phyloP scores from a whole-genome alignment of 2,329 filamentous ascomycete genomes.

The Ascomycota sp. region DNA sequence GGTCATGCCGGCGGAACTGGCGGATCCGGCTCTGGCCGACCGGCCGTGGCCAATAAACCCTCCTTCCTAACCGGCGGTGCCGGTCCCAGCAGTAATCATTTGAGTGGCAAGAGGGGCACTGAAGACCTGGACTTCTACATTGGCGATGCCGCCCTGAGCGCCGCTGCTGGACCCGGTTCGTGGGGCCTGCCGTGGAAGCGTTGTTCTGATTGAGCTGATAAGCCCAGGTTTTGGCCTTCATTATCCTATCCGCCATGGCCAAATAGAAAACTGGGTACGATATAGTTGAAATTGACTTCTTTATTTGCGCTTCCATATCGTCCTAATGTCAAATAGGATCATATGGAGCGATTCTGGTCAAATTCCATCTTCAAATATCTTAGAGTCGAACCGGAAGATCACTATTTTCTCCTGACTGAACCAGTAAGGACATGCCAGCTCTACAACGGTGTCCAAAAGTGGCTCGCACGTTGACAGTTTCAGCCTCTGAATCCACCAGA shows the following conservation, averaged over 20 bases:
- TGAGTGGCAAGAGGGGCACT: constrained; percentile 81
- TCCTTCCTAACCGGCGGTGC: constrained; percentile 84
- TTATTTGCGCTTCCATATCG: background rate
- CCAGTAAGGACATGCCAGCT: constrained; percentile 37
- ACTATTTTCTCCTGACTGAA: constrained; percentile 94
- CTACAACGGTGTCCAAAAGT: no score
- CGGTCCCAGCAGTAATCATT: constrained; percentile 48
- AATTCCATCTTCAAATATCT: constrained; percentile 99
- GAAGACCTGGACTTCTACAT: constrained; percentile 98
- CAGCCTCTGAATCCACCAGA: constrained; percentile 86
- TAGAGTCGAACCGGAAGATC: constrained; percentile 91
- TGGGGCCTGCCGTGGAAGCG: background rate
- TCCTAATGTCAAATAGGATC: constrained; percentile 39
- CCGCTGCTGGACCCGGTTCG: constrained; percentile 59
- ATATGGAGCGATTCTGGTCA: constrained; percentile 99
- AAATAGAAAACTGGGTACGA: constrained; percentile 89
- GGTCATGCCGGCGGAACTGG: constrained; percentile 41
- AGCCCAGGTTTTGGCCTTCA: constrained; percentile 68
- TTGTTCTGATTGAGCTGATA: constrained; percentile 2
- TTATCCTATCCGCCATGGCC: constrained; percentile 91
- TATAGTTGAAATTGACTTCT: background rate
- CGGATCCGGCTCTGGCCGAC: constrained; percentile 67
- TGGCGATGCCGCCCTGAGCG: constrained; percentile 79
- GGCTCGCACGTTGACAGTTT: constrained; percentile 13
- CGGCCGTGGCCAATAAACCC: constrained; percentile 80